phyloP scores from a whole-genome alignment of 768 basidiomycete species.

The Paxillus ammoniavirescens region DNA sequence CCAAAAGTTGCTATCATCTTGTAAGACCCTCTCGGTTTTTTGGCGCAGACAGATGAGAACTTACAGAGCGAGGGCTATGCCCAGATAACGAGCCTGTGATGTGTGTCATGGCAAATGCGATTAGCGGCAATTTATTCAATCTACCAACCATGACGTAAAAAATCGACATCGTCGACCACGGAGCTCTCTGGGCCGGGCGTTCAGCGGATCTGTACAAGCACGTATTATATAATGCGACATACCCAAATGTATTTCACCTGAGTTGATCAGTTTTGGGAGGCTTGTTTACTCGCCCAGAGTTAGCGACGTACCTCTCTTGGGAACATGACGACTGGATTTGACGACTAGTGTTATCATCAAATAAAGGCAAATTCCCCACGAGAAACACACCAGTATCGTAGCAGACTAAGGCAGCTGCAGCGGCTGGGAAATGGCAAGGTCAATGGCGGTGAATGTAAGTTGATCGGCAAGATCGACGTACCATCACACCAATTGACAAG shows the following conservation, averaged over 20 bases:
- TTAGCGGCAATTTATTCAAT: neutral
- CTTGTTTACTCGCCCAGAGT: neutral
- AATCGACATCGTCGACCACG: slow-evolving; percentile 13
- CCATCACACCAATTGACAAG: slow-evolving; percentile 16
- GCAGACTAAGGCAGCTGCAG: slow-evolving; percentile 15
- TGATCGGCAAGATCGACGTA: neutral
- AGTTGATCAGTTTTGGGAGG: too few relatives aligned
- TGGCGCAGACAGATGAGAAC: neutral
- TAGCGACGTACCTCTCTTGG: slow-evolving; percentile 15
- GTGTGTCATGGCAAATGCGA: neutral
- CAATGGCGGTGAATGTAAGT: neutral
- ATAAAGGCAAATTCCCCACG: too few relatives aligned
- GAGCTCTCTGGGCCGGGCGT: neutral
- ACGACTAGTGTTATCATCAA: neutral
- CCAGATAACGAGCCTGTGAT: slow-evolving; percentile 16
- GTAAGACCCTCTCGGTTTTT: neutral
- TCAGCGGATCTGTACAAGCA: neutral
- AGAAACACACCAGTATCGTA: slow-evolving; percentile 11
- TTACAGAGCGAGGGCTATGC: slow-evolving; percentile 17
- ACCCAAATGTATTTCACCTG: slow-evolving; percentile 22
- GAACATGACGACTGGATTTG: slow-evolving; percentile 16
- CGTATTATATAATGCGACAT: neutral
- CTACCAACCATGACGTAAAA: slow-evolving; percentile 16
- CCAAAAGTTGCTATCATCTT: slow-evolving; percentile 7
- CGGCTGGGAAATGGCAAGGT: slow-evolving; percentile 2